Percentiles rank a stretch among this genome's conserved stretches.
These are phyloP conservation scores for Persicaria maculosa DNA, from an alignment of 148 eudicot genomes.

Conservation along the genomic window DNA sequence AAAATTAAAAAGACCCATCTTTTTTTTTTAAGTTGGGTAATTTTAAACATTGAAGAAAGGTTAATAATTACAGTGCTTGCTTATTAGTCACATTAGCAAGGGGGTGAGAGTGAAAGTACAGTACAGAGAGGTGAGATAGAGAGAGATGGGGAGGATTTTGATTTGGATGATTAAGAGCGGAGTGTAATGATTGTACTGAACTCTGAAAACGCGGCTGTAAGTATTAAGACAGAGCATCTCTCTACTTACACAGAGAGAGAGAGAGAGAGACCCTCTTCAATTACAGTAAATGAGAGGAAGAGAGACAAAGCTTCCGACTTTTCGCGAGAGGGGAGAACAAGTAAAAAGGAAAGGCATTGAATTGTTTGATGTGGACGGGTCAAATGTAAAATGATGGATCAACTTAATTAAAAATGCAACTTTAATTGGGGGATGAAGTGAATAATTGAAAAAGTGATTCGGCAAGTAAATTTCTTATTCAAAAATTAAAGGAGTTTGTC, in stretches of 20 bases:
- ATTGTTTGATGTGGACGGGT: neutral
- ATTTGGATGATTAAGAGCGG: conserved; percentile 5
- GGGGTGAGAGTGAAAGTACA: conserved; percentile 7
- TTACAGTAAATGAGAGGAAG: neutral
- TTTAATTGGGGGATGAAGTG: neutral
- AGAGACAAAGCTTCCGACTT: neutral
- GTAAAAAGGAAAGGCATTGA: neutral
- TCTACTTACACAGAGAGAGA: neutral
- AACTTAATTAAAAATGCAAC: neutral
- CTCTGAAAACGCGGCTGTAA: conserved; percentile 19
- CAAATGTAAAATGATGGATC: neutral
- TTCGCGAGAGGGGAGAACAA: conserved; percentile 2
- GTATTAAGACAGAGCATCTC: conserved; percentile 8
- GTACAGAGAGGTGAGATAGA: too few relatives aligned
- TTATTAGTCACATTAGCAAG: neutral
- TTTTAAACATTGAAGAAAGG: neutral
- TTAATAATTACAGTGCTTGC: neutral
- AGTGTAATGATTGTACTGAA: conserved; percentile 16
- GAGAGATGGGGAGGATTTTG: neutral
- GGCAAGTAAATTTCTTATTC: neutral
- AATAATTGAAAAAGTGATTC: neutral
- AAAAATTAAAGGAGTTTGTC: neutral
- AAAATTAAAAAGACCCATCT: neutral
- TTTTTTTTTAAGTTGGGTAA: neutral
- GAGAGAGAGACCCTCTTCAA: neutral